These are phyloP conservation scores for Tremellales sp. DNA, from an alignment of 1,284 basidiomycete species.

Conservation along the genomic window DNA sequence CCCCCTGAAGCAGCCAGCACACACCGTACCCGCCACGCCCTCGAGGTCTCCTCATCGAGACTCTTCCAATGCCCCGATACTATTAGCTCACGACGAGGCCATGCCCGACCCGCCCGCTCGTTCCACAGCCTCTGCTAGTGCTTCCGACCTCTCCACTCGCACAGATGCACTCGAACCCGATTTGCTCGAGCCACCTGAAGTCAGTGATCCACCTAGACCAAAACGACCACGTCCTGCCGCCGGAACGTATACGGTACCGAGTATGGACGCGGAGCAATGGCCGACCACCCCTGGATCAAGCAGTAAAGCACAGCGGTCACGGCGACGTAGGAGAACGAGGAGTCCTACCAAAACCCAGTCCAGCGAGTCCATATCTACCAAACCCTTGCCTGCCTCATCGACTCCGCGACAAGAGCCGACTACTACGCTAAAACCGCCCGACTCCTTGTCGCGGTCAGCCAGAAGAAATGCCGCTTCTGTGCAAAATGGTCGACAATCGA, in stretches of 20 bases:
- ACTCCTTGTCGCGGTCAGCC: not conserved
- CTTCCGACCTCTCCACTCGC: not conserved
- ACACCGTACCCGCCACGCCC: not conserved
- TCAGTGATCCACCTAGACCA: not conserved
- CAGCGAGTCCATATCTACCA: not conserved
- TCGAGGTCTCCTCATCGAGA: not conserved
- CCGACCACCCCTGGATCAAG: constrained; percentile 8
- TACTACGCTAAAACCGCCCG: not conserved
- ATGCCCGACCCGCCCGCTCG: not conserved
- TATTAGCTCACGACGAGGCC: not conserved
- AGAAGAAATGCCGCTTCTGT: too few relatives aligned
- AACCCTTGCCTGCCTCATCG: not conserved
- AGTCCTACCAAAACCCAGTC: not conserved
- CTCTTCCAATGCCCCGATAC: not conserved
- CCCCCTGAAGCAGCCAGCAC: too few relatives aligned
- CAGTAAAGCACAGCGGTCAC: not conserved
- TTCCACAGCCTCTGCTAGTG: not conserved
- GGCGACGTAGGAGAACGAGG: not conserved
- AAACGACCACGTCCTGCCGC: constrained; percentile 2
- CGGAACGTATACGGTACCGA: constrained; percentile 18
- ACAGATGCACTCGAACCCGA: not conserved
- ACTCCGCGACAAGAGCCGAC: not conserved
- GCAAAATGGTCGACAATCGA: too few relatives aligned
- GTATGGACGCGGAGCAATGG: constrained; percentile 16
- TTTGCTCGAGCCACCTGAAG: not conserved